phyloP scores from a whole-genome alignment of 2,329 filamentous ascomycete genomes.

The Tolypocladium sp. region DNA sequence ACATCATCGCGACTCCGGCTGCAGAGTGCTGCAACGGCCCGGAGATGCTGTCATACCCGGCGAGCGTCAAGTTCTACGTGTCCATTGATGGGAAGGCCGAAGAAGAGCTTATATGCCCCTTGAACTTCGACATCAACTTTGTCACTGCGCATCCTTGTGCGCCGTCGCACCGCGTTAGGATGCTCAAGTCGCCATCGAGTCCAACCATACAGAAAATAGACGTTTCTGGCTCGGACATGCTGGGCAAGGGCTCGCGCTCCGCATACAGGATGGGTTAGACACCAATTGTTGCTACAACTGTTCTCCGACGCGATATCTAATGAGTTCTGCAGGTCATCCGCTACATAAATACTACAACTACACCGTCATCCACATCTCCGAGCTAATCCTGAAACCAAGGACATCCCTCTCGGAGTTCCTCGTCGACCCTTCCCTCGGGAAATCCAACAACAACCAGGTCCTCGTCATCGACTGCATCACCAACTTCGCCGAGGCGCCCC shows the following conservation, averaged over 20 bases:
- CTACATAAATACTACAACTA: constrained; percentile 56
- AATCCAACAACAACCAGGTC: constrained; percentile 26
- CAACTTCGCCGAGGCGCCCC: constrained; percentile 35
- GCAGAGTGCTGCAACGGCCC: constrained; percentile 24
- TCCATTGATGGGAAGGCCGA: constrained; percentile 28
- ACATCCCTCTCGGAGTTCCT: constrained; percentile 39
- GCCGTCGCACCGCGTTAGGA: constrained; percentile 45
- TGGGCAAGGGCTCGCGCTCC: constrained; percentile 34
- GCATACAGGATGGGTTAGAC: constrained; percentile 38
- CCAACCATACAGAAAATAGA: constrained; percentile 51
- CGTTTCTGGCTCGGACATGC: constrained; percentile 33
- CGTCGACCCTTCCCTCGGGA: constrained; percentile 19
- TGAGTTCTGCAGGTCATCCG: constrained; percentile 40
- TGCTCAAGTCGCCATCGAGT: constrained; percentile 50
- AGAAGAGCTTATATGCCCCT: constrained; percentile 31
- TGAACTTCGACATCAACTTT: constrained; percentile 53
- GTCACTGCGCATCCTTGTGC: constrained; percentile 58
- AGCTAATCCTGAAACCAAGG: constrained; percentile 39
- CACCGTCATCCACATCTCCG: constrained; percentile 47
- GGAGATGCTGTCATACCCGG: constrained; percentile 24
- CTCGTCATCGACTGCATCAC: constrained; percentile 58
- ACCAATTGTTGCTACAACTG: not conserved
- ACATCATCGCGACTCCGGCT: constrained; percentile 27
- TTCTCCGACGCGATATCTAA: constrained; percentile 6
- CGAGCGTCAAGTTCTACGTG: constrained; percentile 24